Evolutionary conservation across 331 rosid species (phyloP).

Genomic region (Cucumis variabilis): DNA sequence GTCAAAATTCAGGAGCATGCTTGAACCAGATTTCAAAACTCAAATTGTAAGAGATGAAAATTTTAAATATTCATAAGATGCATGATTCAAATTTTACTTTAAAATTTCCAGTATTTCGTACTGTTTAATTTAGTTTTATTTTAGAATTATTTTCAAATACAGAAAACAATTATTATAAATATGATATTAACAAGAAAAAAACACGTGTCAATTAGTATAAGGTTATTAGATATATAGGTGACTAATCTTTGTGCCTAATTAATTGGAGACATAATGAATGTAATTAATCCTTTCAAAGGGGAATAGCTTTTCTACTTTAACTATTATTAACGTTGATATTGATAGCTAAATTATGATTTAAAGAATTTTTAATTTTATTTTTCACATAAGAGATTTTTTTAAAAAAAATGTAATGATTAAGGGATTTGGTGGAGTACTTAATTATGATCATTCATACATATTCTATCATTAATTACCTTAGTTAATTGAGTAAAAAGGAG

Average conservation of each 20-base stretch:
- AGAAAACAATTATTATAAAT: not conserved
- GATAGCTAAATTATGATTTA: slow-evolving; percentile 13
- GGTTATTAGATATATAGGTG: not conserved
- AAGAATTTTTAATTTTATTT: not conserved
- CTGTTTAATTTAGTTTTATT: too few species aligned
- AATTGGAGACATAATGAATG: slow-evolving; percentile 22
- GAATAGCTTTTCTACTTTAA: not conserved
- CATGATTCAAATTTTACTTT: too few species aligned
- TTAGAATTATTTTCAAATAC: too few species aligned
- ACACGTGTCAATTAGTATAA: slow-evolving; percentile 1
- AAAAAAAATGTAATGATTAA: slow-evolving; percentile 15
- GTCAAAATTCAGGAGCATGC: too few species aligned
- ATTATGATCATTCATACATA: not conserved
- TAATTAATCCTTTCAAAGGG: not conserved
- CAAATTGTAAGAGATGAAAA: not conserved
- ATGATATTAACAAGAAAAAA: not conserved
- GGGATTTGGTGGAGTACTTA: slow-evolving; percentile 26
- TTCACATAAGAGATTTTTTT: not conserved
- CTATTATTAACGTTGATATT: not conserved
- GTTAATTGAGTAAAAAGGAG: slow-evolving; percentile 21
- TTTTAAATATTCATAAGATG: too few species aligned
- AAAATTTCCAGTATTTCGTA: not conserved
- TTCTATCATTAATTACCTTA: slow-evolving; percentile 27
- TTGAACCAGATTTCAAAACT: too few species aligned
- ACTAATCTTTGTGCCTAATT: slow-evolving; percentile 10